Conservation (phyloP, 2,329 filamentous ascomycete genomes). For the Apiospora aurea region DNA sequence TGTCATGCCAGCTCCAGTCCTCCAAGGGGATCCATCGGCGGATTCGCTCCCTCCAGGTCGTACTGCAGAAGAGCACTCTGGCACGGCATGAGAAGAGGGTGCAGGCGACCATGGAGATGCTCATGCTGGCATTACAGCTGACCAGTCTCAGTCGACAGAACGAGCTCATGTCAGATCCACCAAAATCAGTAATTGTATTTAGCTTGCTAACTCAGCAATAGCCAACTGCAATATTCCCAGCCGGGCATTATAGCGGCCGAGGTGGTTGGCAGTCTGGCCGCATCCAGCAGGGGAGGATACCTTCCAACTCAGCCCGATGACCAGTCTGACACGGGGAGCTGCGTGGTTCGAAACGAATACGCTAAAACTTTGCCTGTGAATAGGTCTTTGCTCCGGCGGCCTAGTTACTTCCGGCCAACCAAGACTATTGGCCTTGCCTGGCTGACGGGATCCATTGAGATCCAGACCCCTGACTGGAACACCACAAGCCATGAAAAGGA, state of each 20-base stretch:
- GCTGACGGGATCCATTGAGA: background rate
- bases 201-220: background rate
- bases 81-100: background rate
- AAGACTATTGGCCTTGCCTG: background rate
- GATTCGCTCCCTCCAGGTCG: background rate
- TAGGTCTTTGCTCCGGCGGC: rapidly evolving
- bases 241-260: background rate
- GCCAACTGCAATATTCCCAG: background rate
- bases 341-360: rapidly evolving
- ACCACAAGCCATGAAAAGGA: too few species aligned
- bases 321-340: rapidly evolving
- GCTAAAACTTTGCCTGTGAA: rapidly evolving
- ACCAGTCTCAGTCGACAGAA: background rate
- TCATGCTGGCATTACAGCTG: background rate
- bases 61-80: background rate
- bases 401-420: background rate
- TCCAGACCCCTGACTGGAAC: background rate
- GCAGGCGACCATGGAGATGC: background rate
- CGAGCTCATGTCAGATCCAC: background rate
- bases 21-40: background rate
- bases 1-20: background rate
- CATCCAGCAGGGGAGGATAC: background rate
- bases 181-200: too few species aligned
- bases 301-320: too few species aligned
- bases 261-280: background rate